A percentile compares a stretch with the other conserved stretches of the same genome.
Evolutionary conservation across 306 rosid species (phyloP).

Genomic region (Vigna hirtella): DNA sequence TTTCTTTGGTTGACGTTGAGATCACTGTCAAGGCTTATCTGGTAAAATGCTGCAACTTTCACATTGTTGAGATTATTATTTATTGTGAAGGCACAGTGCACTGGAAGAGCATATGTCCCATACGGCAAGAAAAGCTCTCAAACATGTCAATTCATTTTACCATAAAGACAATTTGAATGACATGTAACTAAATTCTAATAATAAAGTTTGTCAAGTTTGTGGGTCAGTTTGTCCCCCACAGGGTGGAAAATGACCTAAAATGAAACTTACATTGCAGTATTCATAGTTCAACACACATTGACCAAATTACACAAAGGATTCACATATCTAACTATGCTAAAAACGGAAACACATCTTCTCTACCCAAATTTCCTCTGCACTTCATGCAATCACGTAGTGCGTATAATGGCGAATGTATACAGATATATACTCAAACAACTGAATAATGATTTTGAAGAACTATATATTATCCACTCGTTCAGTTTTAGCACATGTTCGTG

Average conservation of each 20-base stretch:
- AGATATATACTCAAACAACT: background rate
- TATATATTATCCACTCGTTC: background rate
- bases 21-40: slow-evolving; percentile 28
- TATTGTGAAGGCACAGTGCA: slow-evolving; percentile 8
- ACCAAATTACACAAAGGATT: slow-evolving; percentile 2
- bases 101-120: slow-evolving; percentile 39
- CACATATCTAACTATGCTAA: background rate
- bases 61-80: background rate
- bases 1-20: background rate
- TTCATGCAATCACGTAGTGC: slow-evolving; percentile 43
- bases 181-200: background rate
- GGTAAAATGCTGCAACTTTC: slow-evolving; percentile 5
- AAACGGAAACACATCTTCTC: slow-evolving; percentile 3
- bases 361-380: slow-evolving; percentile 28
- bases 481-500: background rate
- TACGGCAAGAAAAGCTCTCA: slow-evolving; percentile 49
- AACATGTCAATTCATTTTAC: slow-evolving; percentile 36
- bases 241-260: slow-evolving; percentile 41
- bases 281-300: background rate
- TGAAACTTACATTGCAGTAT: slow-evolving; percentile 34
- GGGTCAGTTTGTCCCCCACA: slow-evolving; percentile 51
- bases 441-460: background rate
- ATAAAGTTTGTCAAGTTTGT: slow-evolving; percentile 5
- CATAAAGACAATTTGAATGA: slow-evolving; percentile 32
- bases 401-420: background rate